phyloP scores from a whole-genome alignment of 441 rosid species.

The Aquilaria agallochum region DNA sequence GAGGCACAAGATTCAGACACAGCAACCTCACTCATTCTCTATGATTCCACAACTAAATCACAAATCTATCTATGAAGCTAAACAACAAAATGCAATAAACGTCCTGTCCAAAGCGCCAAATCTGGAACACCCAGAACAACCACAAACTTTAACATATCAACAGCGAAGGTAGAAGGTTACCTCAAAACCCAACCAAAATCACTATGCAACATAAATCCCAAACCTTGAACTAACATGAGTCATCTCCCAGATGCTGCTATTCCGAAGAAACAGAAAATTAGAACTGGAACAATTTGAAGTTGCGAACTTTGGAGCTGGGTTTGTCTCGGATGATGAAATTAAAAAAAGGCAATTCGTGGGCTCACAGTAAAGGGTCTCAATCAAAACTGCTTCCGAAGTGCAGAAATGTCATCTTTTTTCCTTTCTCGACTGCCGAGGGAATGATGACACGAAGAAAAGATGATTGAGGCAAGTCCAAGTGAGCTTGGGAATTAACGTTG shows the following conservation, averaged over 20 bases:
- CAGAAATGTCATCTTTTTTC: neutral
- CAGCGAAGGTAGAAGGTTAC: conserved; percentile 4
- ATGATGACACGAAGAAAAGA: neutral
- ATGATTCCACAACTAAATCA: conserved; percentile 17
- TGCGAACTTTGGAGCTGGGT: conserved; percentile 9
- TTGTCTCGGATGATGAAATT: conserved; percentile 5
- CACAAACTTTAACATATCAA: neutral
- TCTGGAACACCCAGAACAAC: neutral
- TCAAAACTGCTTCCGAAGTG: neutral
- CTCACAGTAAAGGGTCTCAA: conserved; percentile 3
- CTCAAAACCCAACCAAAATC: neutral
- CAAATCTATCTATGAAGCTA: conserved; percentile 4
- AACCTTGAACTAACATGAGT: conserved; percentile 16
- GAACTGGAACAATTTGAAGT: neutral
- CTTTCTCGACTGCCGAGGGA: neutral
- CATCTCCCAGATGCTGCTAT: conserved; percentile 8
- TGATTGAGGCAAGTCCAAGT: neutral
- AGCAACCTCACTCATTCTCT: conserved; percentile 6
- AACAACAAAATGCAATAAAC: conserved; percentile 7
- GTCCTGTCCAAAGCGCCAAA: neutral
- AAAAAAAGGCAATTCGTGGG: neutral
- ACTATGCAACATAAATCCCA: neutral
- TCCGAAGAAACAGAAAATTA: neutral
- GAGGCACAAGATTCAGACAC: conserved; percentile 43
- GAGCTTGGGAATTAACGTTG: conserved; percentile 9